A percentile compares a stretch with the other conserved stretches of the same genome.
Conservation (phyloP, 2,329 filamentous ascomycete genomes). For the Pseudodiploospora longispora region DNA sequence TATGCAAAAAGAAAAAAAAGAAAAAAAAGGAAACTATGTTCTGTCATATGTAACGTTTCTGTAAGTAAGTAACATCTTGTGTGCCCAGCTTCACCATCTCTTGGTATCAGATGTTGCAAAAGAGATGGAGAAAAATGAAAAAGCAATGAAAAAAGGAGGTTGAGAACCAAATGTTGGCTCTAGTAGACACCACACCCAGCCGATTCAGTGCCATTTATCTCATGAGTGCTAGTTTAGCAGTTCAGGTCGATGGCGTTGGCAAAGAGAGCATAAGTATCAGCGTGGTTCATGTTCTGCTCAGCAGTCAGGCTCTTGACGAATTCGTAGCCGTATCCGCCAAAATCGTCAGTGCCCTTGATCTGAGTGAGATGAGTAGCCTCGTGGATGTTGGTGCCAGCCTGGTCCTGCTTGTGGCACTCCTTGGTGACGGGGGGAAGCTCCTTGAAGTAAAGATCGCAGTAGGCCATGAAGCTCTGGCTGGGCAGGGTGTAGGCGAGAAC, state of each 20-base stretch:
- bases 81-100: too few relatives aligned
- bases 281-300: conserved; percentile 48
- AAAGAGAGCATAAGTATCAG: conserved; percentile 46
- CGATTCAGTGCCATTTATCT: too few relatives aligned
- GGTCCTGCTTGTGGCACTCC: conserved; percentile 55
- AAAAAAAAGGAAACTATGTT: too few relatives aligned
- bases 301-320: conserved; percentile 42
- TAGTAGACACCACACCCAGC: too few relatives aligned
- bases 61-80: too few relatives aligned
- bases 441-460: conserved; percentile 53
- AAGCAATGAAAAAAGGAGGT: too few relatives aligned
- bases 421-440: conserved; percentile 38
- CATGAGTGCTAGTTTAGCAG: conserved; percentile 14
- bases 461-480: conserved; percentile 44
- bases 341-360: conserved; percentile 50
- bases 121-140: too few relatives aligned
- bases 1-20: too few relatives aligned
- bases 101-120: too few relatives aligned
- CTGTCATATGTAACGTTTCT: too few relatives aligned
- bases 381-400: conserved; percentile 55
- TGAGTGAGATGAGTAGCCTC: conserved; percentile 54
- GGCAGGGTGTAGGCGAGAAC: conserved; percentile 56
- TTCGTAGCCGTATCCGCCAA: conserved; percentile 42
- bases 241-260: conserved; percentile 29
- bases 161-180: too few relatives aligned